phyloP scores from a whole-genome alignment of 106 monocot genomes.

The Acorus calamus region DNA sequence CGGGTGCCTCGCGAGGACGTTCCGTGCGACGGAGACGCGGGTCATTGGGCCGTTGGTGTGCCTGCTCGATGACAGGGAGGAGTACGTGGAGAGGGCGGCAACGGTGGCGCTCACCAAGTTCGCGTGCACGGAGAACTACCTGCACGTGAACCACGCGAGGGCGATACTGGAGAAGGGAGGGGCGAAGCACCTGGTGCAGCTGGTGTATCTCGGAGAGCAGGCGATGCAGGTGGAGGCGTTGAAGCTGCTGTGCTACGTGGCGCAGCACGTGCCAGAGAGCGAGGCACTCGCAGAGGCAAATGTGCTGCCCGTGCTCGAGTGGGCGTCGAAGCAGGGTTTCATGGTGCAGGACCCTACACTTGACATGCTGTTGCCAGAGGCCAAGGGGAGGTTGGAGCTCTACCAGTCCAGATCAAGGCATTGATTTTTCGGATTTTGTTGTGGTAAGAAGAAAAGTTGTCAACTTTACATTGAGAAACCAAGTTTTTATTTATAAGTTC shows the following conservation, averaged over 20 bases:
- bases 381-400: conserved; percentile 17
- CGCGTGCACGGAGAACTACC: no score
- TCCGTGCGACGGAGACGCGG: conserved; percentile 11
- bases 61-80: no score
- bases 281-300: conserved; percentile 11
- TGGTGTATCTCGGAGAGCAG: conserved; percentile 11
- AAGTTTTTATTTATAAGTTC: no score
- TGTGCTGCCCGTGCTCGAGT: conserved; percentile 17
- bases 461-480: no score
- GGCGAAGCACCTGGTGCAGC: conserved; percentile 14
- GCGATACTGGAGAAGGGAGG: conserved; percentile 14
- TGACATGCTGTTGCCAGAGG: conserved; percentile 8
- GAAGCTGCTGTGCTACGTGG: conserved; percentile 11
- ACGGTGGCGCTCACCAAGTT: no score
- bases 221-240: conserved; percentile 2
- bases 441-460: no score
- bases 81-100: no score
- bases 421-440: no score
- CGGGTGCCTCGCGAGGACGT: conserved; percentile 17
- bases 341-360: conserved; percentile 8
- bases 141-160: conserved; percentile 9
- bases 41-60: conserved; percentile 3
- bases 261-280: conserved; percentile 12
- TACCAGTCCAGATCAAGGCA: conserved; percentile 17
- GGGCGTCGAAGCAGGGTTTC: conserved; percentile 18